These are phyloP conservation scores for Alternaria metachromatica DNA, from an alignment of 2,329 filamentous ascomycete genomes.

Conservation along the genomic window DNA sequence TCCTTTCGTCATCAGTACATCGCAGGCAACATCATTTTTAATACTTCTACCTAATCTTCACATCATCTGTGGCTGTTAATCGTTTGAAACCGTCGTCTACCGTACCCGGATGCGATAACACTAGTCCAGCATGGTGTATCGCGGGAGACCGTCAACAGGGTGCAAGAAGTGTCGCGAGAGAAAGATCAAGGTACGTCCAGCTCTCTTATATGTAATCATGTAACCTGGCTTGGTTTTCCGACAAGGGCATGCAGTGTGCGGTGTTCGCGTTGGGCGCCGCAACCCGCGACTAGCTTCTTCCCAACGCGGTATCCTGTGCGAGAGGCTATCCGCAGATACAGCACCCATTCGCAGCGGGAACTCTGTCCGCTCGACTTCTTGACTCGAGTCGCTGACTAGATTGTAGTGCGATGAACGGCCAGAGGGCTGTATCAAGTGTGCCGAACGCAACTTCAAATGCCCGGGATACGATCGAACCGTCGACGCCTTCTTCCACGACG, in stretches of 20 bases:
- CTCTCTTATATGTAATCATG: background rate
- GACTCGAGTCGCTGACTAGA: background rate
- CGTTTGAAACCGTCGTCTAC: background rate
- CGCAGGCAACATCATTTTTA: background rate
- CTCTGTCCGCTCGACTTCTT: background rate
- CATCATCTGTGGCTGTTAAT: background rate
- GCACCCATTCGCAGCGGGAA: background rate
- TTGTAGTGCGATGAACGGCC: constrained; percentile 42
- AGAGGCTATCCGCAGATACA: background rate
- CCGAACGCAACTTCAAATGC: constrained; percentile 29
- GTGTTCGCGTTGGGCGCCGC: background rate
- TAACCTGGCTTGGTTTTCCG: background rate
- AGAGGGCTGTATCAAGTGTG: constrained; percentile 37
- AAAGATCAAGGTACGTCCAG: constrained; percentile 48
- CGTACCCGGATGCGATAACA: background rate
- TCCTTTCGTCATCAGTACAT: background rate
- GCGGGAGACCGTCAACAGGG: constrained; percentile 42
- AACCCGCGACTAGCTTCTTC: background rate
- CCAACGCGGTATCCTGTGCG: constrained; percentile 9
- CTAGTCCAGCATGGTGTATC: constrained; percentile 38
- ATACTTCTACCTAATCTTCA: background rate
- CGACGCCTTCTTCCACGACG: constrained; percentile 42
- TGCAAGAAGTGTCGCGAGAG: constrained; percentile 49
- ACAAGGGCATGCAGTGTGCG: background rate
- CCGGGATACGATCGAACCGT: constrained; percentile 41